phyloP scores from a whole-genome alignment of 805 yeast genomes.

The Tetrapisispora taiwanensis region DNA sequence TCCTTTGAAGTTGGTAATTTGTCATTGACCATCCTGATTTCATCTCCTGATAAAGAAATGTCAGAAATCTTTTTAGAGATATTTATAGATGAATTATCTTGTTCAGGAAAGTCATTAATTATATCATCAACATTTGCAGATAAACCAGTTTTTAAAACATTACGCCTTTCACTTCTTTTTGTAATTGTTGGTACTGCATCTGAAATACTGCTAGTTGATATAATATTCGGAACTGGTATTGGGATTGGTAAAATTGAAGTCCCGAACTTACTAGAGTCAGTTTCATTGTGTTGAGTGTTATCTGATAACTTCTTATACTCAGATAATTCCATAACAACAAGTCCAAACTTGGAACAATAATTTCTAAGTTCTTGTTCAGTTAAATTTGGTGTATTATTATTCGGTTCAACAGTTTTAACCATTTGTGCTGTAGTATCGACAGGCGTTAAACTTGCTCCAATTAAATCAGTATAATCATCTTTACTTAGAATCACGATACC shows the following conservation, averaged over 20 bases:
- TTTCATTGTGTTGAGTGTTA: background rate
- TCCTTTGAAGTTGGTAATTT: background rate
- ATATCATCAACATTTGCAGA: too few species aligned
- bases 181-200: background rate
- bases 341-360: conserved; percentile 13
- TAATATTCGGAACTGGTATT: background rate
- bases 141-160: background rate
- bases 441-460: background rate
- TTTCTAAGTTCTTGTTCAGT: conserved; percentile 3
- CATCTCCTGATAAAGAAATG: background rate
- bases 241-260: background rate
- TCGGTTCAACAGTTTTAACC: background rate
- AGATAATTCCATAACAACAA: conserved; percentile 20
- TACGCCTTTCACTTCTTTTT: background rate
- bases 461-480: conserved; percentile 1
- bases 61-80: background rate
- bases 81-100: too few species aligned
- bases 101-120: too few species aligned
- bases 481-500: background rate
- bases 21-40: background rate
- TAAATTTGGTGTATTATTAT: background rate
- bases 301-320: background rate
- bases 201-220: background rate
- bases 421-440: background rate
- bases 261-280: background rate